Base-by-base conservation (phyloP, 2,329 filamentous ascomycete genomes). In the Pseudocercospora pini-densiflorae region DNA sequence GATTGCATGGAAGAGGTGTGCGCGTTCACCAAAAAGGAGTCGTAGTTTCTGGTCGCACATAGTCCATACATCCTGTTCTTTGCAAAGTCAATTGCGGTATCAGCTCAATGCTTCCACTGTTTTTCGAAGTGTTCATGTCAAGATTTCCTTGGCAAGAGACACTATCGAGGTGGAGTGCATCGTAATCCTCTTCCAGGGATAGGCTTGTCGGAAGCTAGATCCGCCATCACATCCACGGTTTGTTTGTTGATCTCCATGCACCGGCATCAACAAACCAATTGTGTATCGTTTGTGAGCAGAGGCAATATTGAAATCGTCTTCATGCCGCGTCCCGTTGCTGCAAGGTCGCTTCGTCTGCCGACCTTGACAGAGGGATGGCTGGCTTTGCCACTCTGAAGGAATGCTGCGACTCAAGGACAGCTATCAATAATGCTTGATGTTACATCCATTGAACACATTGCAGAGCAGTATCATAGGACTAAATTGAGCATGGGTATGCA, bases 1-100 rank as follows among this genome's bases (percentile, higher is more conserved):
- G 70, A 71, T 49, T 71, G 70, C 60, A 68, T 68, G 68, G 62
- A 63, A 45, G 70, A 71, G 58, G 64, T 69, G 12, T 72, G 70
- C 45, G 67, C 64, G 6, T 68, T 70, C 53, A 49, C 33, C 7
- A 70, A 70, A 61, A 68, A 68, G 62, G 58, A 62, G 58, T 19
- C 21, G 49, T 40, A 55, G 49, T 21, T 21, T 31, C 19, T 33
- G 21, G 10, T 60, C 23, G 58, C 33, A 36, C 33, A 36, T 27
- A 60, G 47, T 12, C 40, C 40, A 43, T 43, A 19, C 16, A 43
- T 43, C 16, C 40, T 43, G 16, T 7, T 43, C 40, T 43, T 19
- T 43, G 40, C 40, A 43, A 43, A 43, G 40, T 43, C 40, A 43
- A 43, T 43, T 40, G 14, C 36, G 14, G 36, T 36, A 10, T 40